phyloP scores from a whole-genome alignment of 129 eudicot species.

The Flaveria ramosissima region DNA sequence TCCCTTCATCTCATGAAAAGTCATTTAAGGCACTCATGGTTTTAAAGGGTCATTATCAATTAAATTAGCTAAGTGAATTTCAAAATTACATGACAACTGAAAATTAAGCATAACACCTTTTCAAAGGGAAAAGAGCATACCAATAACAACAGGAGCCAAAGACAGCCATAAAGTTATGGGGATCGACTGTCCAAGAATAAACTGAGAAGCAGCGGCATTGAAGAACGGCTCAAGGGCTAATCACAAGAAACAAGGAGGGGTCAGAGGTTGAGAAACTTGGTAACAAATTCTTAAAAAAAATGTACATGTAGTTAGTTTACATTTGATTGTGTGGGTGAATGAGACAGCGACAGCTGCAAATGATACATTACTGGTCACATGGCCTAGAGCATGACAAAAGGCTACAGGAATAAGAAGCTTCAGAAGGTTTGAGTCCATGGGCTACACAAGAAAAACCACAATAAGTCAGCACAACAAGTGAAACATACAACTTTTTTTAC shows the following conservation, averaged over 20 bases:
- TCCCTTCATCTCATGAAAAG: constrained; percentile 5
- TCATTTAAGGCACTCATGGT: not conserved
- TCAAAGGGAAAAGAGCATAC: constrained; percentile 44
- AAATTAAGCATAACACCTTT: not conserved
- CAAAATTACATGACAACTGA: constrained; percentile 12
- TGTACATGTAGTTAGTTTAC: constrained; percentile 28
- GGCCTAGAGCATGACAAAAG: constrained; percentile 86
- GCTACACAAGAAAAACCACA: constrained; percentile 49
- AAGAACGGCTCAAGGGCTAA: constrained; percentile 97
- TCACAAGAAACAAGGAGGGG: not conserved
- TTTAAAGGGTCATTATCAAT: not conserved
- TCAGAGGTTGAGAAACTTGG: not conserved
- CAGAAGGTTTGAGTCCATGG: constrained; percentile 77
- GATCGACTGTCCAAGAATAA: constrained; percentile 82
- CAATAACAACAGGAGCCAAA: constrained; percentile 88
- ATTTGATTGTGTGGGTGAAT: constrained; percentile 93
- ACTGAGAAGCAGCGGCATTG: constrained; percentile 98
- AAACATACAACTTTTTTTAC: too few relatives aligned
- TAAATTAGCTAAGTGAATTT: not conserved
- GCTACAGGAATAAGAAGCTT: constrained; percentile 95
- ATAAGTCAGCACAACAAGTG: not conserved
- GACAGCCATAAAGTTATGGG: constrained; percentile 83
- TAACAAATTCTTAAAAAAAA: not conserved
- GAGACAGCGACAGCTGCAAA: constrained; percentile 99
- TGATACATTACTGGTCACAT: constrained; percentile 87